Conservation (phyloP, 768 basidiomycete species). For the Rhizopogon vulgaris region DNA sequence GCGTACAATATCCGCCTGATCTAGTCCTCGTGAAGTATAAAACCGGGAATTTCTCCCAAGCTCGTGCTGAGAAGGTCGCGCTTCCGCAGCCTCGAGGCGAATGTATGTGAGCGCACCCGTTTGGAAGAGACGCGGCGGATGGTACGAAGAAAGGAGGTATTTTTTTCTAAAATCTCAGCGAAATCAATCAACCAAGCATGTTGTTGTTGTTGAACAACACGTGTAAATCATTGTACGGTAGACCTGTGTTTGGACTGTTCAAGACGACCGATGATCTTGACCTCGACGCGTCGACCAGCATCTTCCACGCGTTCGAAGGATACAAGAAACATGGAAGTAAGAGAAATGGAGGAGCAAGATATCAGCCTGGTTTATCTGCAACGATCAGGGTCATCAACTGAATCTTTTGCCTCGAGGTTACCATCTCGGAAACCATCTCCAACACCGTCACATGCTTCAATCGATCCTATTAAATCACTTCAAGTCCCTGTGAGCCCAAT, state of each 20-base stretch:
- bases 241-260: not conserved
- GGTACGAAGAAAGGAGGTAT: not conserved
- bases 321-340: slow-evolving; percentile 1
- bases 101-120: no score
- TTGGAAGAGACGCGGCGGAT: not conserved
- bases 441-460: slow-evolving; percentile 3
- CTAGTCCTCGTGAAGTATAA: not conserved
- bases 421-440: slow-evolving; percentile 15
- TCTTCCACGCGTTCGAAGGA: not conserved
- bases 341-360: slow-evolving; percentile 22
- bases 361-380: slow-evolving; percentile 20
- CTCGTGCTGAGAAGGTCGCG: slow-evolving; percentile 1
- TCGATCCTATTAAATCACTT: not conserved
- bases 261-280: not conserved
- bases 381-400: slow-evolving; percentile 20
- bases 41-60: slow-evolving; percentile 1
- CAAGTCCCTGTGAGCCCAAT: slow-evolving; percentile 8
- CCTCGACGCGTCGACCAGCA: not conserved
- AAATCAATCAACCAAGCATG: not conserved
- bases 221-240: not conserved
- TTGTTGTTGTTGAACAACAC: not conserved
- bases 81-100: not conserved
- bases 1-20: slow-evolving; percentile 1
- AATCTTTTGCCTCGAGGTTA: slow-evolving; percentile 10
- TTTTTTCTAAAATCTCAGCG: not conserved